These are phyloP conservation scores for Incumbomyces lentus DNA, from an alignment of 2,329 filamentous ascomycete genomes.

Conservation along the genomic window DNA sequence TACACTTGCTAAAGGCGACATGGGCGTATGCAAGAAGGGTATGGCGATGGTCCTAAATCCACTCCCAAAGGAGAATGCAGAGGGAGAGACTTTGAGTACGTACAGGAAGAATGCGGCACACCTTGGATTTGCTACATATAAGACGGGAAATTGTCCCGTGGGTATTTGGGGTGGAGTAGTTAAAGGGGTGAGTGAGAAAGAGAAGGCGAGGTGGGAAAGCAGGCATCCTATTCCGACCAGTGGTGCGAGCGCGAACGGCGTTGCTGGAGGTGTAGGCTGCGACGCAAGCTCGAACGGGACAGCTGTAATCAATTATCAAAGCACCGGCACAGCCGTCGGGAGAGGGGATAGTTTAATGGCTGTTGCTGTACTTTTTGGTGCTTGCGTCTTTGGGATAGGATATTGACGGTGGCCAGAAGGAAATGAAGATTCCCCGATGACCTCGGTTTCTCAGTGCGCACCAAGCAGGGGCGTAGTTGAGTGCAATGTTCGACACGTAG, in stretches of 20 bases:
- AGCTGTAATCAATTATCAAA: not conserved
- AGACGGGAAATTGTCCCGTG: not conserved
- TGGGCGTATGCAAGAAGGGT: not conserved
- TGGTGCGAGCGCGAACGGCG: not conserved
- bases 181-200: not conserved
- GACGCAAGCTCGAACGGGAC: not conserved
- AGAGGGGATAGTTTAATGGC: constrained; percentile 6
- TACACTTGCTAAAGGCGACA: not conserved
- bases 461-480: too few species aligned
- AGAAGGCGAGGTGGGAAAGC: constrained; percentile 2
- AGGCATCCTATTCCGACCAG: not conserved
- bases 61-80: not conserved
- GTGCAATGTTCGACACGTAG: too few species aligned
- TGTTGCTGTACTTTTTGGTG: constrained; percentile 2
- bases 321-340: not conserved
- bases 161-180: not conserved
- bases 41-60: constrained; percentile 1
- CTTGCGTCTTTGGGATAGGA: not conserved
- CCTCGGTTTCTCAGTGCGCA: too few species aligned
- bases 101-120: not conserved
- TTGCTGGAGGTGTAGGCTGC: not conserved
- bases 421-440: too few species aligned
- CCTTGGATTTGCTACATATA: not conserved
- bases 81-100: not conserved
- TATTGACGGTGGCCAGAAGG: too few species aligned